Conservation (phyloP, 2,329 filamentous ascomycete species). For the Pestalotiopsis sp. region DNA sequence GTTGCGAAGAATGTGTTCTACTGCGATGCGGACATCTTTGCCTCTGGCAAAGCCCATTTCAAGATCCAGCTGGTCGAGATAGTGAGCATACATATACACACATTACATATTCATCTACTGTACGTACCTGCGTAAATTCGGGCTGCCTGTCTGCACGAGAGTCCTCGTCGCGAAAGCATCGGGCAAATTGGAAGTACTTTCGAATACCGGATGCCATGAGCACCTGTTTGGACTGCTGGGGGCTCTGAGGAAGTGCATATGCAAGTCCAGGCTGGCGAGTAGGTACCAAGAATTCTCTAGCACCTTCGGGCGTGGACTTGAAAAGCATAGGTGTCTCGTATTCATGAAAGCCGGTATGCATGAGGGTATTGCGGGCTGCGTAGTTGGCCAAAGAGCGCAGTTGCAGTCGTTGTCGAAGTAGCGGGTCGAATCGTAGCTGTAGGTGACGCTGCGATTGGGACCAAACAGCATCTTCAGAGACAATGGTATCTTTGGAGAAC, state of each 20-base stretch:
- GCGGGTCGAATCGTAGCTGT: constrained; percentile 76
- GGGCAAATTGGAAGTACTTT: constrained; percentile 89
- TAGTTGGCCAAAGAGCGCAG: constrained; percentile 64
- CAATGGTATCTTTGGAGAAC: constrained; percentile 75
- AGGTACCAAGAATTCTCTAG: constrained; percentile 91
- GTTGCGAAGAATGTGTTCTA: constrained; percentile 54
- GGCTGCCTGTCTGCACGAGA: constrained; percentile 89
- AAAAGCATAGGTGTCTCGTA: constrained; percentile 94
- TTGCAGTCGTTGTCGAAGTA: constrained; percentile 67
- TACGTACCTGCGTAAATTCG: constrained; percentile 84
- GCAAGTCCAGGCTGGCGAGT: constrained; percentile 75
- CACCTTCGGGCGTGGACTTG: constrained; percentile 96
- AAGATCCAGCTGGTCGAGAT: constrained; percentile 70
- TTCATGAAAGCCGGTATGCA: constrained; percentile 62
- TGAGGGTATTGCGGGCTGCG: constrained; percentile 37
- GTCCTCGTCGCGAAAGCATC: constrained; percentile 95
- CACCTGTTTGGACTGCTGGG: constrained; percentile 98
- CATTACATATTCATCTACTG: not conserved
- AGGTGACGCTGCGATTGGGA: constrained; percentile 77
- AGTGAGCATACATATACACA: not conserved
- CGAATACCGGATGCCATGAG: constrained; percentile 88
- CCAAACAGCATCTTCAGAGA: constrained; percentile 75
- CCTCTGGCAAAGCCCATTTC: constrained; percentile 87
- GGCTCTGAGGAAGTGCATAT: constrained; percentile 93
- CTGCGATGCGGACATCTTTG: constrained; percentile 64